Conservation (phyloP, 1,139 yeast species). For the Insectozyma bohioensis region DNA sequence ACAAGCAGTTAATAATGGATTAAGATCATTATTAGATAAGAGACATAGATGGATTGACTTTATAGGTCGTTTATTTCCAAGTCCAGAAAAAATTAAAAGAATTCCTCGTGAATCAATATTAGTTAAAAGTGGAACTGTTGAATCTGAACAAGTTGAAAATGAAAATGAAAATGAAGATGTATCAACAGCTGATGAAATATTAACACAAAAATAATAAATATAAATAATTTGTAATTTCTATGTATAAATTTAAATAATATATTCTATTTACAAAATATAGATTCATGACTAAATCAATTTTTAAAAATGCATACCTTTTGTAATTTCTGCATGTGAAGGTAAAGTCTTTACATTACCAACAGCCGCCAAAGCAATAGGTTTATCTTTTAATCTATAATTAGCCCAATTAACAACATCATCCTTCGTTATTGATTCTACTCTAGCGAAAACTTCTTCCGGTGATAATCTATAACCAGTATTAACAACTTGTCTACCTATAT, state of each 20-base stretch:
- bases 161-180: constrained; percentile 21
- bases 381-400: constrained; percentile 71
- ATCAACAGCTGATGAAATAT: constrained; percentile 17
- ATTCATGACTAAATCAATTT: too few species aligned
- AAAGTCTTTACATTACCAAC: constrained; percentile 74
- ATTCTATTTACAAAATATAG: constrained; percentile 4
- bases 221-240: constrained; percentile 1
- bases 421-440: constrained; percentile 76
- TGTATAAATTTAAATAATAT: constrained; percentile 5
- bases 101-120: constrained; percentile 65
- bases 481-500: constrained; percentile 94
- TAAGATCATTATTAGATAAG: constrained; percentile 79
- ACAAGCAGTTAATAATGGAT: constrained; percentile 70
- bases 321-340: constrained; percentile 57
- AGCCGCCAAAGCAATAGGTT: constrained; percentile 87
- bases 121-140: constrained; percentile 40
- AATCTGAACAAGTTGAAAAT: constrained; percentile 45
- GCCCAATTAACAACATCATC: constrained; percentile 89
- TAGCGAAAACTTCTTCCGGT: constrained; percentile 88
- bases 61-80: constrained; percentile 79
- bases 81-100: constrained; percentile 70
- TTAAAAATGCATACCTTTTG: constrained; percentile 33
- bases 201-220: constrained; percentile 12
- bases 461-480: constrained; percentile 89
- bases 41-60: constrained; percentile 85